Conservation (phyloP, 2,329 filamentous ascomycete species). For the Cladosporium sphaerospermum region DNA sequence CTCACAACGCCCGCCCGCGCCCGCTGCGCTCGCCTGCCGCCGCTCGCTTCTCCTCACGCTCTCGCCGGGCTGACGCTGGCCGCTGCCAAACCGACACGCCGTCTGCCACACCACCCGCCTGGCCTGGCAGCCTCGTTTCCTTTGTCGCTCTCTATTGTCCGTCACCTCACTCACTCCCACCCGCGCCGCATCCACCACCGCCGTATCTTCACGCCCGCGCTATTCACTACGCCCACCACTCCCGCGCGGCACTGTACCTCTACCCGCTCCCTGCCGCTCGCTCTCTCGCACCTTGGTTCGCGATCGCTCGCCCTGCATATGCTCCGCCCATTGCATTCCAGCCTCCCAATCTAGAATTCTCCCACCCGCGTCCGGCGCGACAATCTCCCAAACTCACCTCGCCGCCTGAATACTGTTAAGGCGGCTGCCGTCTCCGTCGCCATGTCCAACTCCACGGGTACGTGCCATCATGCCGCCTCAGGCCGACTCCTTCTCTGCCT, state of each 20-base stretch:
- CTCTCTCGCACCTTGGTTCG: not conserved
- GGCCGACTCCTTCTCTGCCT: slow-evolving; percentile 3
- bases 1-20: not conserved
- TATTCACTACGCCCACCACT: not conserved
- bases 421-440: slow-evolving; percentile 6
- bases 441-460: slow-evolving; percentile 19
- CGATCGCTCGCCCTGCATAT: not conserved
- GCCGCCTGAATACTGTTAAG: not conserved
- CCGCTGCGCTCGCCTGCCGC: not conserved
- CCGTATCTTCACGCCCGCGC: not conserved
- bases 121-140: no score
- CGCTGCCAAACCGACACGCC: not conserved
- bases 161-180: no score
- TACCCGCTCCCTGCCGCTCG: not conserved
- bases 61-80: not conserved
- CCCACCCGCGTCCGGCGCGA: slow-evolving; percentile 2
- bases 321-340: slow-evolving; percentile 10
- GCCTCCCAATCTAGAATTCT: slow-evolving; percentile 3
- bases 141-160: no score
- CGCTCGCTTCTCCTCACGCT: not conserved
- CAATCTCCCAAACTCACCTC: not conserved
- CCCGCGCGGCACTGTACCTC: not conserved
- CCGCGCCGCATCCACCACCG: slow-evolving; percentile 29
- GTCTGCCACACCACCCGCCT: no score
- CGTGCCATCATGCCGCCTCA: slow-evolving; percentile 1